A percentile compares a stretch with the other conserved stretches of the same genome.
Evolutionary conservation across 1,284 basidiomycete genomes (phyloP).

Genomic region (Apiotrichum brassicae): DNA sequence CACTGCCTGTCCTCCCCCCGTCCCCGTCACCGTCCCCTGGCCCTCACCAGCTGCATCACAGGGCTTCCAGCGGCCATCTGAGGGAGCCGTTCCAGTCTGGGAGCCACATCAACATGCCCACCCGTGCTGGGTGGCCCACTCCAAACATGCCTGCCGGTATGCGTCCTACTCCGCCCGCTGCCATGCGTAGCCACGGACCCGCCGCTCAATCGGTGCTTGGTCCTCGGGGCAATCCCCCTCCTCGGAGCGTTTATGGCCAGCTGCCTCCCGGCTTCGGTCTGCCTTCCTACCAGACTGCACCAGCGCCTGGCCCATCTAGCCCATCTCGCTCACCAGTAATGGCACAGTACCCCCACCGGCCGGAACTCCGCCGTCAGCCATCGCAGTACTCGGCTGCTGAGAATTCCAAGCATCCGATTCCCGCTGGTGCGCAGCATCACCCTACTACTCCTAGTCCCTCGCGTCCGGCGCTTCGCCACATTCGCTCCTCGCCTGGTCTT

Average conservation of each 20-base stretch:
- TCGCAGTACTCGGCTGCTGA: no score
- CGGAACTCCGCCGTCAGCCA: no score
- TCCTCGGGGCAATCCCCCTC: neutral
- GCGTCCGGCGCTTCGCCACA: constrained; percentile 3
- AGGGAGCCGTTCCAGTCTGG: neutral
- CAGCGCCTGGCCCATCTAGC: neutral
- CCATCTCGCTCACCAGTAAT: no score
- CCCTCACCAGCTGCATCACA: neutral
- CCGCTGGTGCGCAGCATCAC: no score
- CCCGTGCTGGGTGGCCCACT: neutral
- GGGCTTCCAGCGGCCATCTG: neutral
- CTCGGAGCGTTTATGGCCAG: neutral
- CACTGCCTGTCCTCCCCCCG: neutral
- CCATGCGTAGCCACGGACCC: no score
- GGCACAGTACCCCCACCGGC: no score
- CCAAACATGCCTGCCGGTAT: neutral
- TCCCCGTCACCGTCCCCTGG: neutral
- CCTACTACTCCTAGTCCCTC: neutral
- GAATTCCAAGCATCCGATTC: no score
- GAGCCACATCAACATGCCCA: neutral
- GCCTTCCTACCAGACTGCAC: neutral
- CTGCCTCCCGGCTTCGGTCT: neutral
- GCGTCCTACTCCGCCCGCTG: neutral
- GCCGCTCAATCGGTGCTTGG: neutral
- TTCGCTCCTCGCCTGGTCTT: constrained; percentile 1